Percentiles rank a stretch among this genome's conserved stretches.
Conservation (phyloP, 2,329 filamentous ascomycete genomes). For the Tolypocladium amazonense region DNA sequence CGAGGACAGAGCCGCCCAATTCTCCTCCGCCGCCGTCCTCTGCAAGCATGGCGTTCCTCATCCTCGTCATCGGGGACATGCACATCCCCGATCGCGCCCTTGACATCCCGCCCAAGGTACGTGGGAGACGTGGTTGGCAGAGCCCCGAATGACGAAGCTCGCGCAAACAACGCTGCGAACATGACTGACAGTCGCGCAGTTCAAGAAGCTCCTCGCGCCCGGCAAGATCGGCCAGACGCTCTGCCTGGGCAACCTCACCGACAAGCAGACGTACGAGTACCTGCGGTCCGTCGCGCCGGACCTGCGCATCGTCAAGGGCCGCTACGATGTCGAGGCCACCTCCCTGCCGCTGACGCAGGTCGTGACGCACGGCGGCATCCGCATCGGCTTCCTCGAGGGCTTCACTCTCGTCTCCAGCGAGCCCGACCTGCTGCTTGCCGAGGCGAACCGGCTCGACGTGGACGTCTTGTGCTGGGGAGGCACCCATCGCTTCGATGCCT, state of each 20-base stretch:
- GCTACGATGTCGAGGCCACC: constrained; percentile 56
- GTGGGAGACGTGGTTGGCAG: not conserved
- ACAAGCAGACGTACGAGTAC: constrained; percentile 72
- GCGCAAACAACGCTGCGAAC: not conserved
- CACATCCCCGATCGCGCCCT: constrained; percentile 89
- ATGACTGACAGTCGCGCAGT: constrained; percentile 35
- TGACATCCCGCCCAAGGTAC: constrained; percentile 82
- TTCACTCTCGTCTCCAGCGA: constrained; percentile 59
- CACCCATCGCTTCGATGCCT: constrained; percentile 58
- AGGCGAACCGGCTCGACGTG: constrained; percentile 58
- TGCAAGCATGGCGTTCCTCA: constrained; percentile 70
- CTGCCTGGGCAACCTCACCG: constrained; percentile 71
- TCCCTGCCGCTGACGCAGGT: constrained; percentile 55
- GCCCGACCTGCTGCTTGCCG: constrained; percentile 55
- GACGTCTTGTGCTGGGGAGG: constrained; percentile 61
- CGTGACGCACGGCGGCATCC: constrained; percentile 54
- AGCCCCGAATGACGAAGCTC: not conserved
- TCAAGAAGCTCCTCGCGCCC: constrained; percentile 75
- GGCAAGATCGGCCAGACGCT: constrained; percentile 77
- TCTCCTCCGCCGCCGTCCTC: constrained; percentile 7
- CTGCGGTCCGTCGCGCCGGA: constrained; percentile 64
- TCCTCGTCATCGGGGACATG: constrained; percentile 85
- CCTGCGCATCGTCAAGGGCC: constrained; percentile 59
- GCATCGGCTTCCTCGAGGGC: constrained; percentile 57
- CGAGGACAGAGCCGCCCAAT: constrained; percentile 5